Base-by-base conservation (phyloP, 2,329 filamentous ascomycete genomes). In the Blumeria hordei region DNA sequence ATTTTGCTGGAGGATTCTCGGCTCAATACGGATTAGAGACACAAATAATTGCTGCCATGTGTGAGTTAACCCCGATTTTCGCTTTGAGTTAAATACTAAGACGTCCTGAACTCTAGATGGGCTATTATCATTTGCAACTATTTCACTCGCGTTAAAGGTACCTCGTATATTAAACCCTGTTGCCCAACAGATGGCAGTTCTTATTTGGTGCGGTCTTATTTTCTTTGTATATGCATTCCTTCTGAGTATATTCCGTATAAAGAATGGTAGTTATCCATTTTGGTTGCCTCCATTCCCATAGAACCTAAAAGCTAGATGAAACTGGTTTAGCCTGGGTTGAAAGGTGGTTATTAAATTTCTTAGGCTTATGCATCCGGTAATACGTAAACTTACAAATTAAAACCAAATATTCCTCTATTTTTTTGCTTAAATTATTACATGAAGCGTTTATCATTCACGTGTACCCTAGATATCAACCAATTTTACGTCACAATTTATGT, bases 201-300 rank as follows among this genome's bases (percentile, higher is more conserved):
- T 95, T 56, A 73, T 83, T 45, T 95, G 88, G 85, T 81, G 78
- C 18, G 77, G 72, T 49, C 71, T 92, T 34, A 70, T 95, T 56
- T 80, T 94, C 62, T 70, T 84, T 59, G 79, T 88, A 70, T 96
- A 96, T 73, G 94, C 88, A 71, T 92, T 94, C 70, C 74, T 98
- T 59, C 76, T 98, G 60, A 95, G 85, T 69, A 74, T 94, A 59
- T 98, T 98, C 76, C 80, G 88, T 63, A 74, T 84, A 63, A 98
- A 98, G 80, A 98, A 96, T 66, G 80, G 81, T 36, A 87, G 87
- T 28, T 98, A 98, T 69, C 88, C 88, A 14, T 95, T 96, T 70
- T 88, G 81, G 65, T 75, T 98, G 58, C 92, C 92, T 55, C 92
- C 92, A 10, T 96, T 98, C 69, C 61, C 63, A 45, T 66, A 65